Evolutionary conservation across 345 rosid genomes (phyloP), one percentile per base, ranked within the genome.

Genomic region (Brassica rapa): DNA sequence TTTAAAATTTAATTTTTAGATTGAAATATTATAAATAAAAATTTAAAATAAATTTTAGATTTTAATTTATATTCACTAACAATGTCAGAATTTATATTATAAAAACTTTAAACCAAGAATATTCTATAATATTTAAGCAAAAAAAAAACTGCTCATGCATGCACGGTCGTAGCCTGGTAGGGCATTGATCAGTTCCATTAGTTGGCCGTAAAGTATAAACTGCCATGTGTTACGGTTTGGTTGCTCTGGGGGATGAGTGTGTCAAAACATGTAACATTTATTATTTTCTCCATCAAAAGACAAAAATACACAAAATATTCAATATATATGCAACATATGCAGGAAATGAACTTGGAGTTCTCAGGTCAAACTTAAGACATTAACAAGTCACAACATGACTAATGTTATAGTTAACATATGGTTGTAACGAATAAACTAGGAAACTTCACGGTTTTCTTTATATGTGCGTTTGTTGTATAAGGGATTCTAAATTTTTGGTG

Each of bases 351-450:
- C 60, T 55, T 55, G 60, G 60, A 15, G 60, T 16, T 55, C 60
- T 55, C 60, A 55, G 19, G 60, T 55, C 60, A 55, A 55, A 55
- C 60, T 55, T 55, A 15, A 19, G 61, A 21, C 29, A 56, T 56
- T 8, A 21, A 56, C 61, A 56, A 56, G 61, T 56, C 19, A 15
- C 8, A n/a, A 51, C 56, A 51, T 19, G 21, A 19, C 19, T 51
- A 51, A 15, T 51, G 56, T 21, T 56, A 56, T 56, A 16, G 61
- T 21, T 66, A 25, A 59, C 60, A 65, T 65, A 55, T 64, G 62
- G 51, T 11, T 62, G 16, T 72, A 37, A 57, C 67, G 53, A 66
- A 72, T 78, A 51, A 72, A 57, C 63, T 67, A 72, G 77, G 62
- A 57, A 71, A 39, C 55, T 57, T 71, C 21, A 65, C 11, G 6